A percentile compares a stretch with the other conserved stretches of the same genome.
phyloP scores from a whole-genome alignment of 495 filamentous ascomycete species.

The Penicillium steckii region DNA sequence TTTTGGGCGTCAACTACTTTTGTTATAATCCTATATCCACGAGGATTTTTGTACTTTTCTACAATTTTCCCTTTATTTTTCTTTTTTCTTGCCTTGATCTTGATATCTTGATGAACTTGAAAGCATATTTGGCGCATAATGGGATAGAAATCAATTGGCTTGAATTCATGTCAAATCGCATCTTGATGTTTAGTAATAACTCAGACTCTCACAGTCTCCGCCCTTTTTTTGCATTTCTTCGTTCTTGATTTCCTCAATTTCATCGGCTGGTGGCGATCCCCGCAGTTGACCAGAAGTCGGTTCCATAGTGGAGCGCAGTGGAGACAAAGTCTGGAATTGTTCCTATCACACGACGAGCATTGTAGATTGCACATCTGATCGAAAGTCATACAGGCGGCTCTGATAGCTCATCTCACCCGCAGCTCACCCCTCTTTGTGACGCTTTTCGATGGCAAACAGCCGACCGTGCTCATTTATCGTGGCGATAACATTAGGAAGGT shows the following conservation, averaged over 20 bases:
- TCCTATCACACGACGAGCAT: neutral
- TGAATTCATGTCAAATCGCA: neutral
- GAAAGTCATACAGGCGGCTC: neutral
- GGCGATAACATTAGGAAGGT: conserved; percentile 22
- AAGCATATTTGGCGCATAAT: neutral
- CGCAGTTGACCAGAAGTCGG: conserved; percentile 21
- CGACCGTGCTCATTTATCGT: neutral
- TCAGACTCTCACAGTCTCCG: neutral
- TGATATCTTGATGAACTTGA: conserved; percentile 9
- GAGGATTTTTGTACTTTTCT: conserved; percentile 11
- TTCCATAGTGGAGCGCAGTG: conserved; percentile 15
- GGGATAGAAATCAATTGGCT: neutral
- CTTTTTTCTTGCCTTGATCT: neutral
- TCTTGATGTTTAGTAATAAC: conserved; percentile 13
- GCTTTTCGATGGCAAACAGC: neutral
- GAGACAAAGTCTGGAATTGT: conserved; percentile 8
- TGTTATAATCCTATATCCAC: conserved; percentile 1
- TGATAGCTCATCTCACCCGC: conserved; percentile 8
- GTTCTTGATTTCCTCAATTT: too few species aligned
- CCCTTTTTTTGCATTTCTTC: neutral
- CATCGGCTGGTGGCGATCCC: conserved; percentile 49
- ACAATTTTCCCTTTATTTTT: conserved; percentile 7
- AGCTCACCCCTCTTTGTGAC: conserved; percentile 14
- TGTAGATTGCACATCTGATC: neutral
- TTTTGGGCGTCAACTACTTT: conserved; percentile 2